Evolutionary conservation across 768 basidiomycete genomes (phyloP), one percentile per base, ranked within the genome.

Genomic region (Lepiota brunneoincarnata): DNA sequence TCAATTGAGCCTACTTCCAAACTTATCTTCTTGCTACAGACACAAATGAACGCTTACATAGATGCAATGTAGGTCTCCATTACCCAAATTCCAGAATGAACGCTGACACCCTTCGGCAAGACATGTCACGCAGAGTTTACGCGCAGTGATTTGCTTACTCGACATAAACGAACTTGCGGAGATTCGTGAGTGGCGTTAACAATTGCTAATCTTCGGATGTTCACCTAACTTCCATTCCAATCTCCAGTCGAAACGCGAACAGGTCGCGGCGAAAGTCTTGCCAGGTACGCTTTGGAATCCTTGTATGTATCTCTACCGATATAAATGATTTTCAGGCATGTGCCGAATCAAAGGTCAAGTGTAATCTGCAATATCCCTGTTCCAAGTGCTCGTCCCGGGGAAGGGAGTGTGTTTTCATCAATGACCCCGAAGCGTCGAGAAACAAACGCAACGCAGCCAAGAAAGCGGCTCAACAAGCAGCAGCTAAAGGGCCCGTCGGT

Each of bases 321-420:
- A 24, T 26, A 39, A 51, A 3, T 38, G 26, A 28, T 42, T 41
- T 49, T 4, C 34, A 81, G 70, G 80, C 84, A 17, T 89, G 87
- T 65, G 86, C 84, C 2, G 83, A 84, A 59, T 86, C 85, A n/a
- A 88, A 89, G 69, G 79, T 87, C 12, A 87, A 86, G 69, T 89
- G 87, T 66, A 81, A 87, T 64, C 71, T 86, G 5, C 77, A 83
- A 58, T 78, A 74, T 53, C 87, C 87, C 15, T 89, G 87, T 65
- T 78, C 83, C 15, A 84, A 84, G 64, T 89, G 87, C 65, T 69
- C 72, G 37, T 69, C 80, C 44, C 77, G 84, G 55, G 83, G 82
- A 46, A 76, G 82, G 55, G 79, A 84, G 52, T 89, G 87, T 64
- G 63, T 86, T 36, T 88, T 86, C 65, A 74, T 77, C 66, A 77